Conservation (phyloP, 352 stramenopile species). For the Pythium insidiosum region DNA sequence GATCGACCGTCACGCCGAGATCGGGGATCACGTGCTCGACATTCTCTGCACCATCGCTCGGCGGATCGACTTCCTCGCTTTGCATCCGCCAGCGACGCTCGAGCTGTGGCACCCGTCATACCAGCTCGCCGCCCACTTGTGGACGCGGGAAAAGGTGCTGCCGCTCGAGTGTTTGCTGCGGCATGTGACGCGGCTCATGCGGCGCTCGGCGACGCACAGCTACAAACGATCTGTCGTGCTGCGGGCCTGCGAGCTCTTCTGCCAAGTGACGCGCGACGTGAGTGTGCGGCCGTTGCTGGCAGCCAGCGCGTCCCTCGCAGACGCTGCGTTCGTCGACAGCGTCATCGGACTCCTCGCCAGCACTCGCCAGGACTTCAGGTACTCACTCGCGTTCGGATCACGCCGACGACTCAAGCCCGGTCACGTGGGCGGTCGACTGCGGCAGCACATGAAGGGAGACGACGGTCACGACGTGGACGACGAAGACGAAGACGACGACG, state of each 20-base stretch:
- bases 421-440: no score
- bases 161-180: conserved; percentile 60
- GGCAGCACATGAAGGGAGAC: conserved; percentile 1
- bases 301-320: conserved; percentile 31
- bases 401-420: no score
- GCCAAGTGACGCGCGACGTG: conserved; percentile 48
- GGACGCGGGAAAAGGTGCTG: conserved; percentile 46
- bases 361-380: conserved; percentile 40
- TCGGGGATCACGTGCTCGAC: conserved; percentile 65
- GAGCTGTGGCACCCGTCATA: conserved; percentile 55
- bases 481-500: conserved; percentile 42
- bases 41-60: conserved; percentile 66
- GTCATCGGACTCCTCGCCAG: conserved; percentile 43
- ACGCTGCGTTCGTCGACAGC: conserved; percentile 35
- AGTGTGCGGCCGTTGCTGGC: conserved; percentile 31
- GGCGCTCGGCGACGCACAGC: conserved; percentile 13
- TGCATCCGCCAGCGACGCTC: conserved; percentile 42
- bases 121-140: conserved; percentile 48
- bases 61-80: conserved; percentile 56
- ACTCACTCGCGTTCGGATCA: conserved; percentile 8
- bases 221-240: conserved; percentile 47
- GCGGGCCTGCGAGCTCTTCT: conserved; percentile 51
- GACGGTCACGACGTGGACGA: conserved; percentile 22
- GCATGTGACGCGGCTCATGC: conserved; percentile 37
- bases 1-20: conserved; percentile 28